Conservation (phyloP, 192 early-diverging fungal species). For the Podochytrium sp. region DNA sequence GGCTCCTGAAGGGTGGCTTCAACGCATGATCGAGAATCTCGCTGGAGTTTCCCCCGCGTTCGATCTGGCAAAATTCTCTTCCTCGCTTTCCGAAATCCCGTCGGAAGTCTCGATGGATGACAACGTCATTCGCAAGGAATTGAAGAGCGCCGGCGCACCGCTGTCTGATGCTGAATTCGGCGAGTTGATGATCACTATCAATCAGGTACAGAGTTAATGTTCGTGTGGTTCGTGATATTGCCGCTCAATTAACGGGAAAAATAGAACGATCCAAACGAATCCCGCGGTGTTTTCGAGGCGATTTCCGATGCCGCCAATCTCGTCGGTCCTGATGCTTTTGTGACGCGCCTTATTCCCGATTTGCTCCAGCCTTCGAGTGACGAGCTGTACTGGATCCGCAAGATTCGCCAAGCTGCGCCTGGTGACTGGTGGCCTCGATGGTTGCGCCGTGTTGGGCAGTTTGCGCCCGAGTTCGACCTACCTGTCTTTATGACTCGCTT, state of each 20-base stretch:
- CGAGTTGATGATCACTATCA: slow-evolving; percentile 3
- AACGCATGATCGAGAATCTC: slow-evolving; percentile 24
- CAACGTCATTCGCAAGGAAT: not conserved
- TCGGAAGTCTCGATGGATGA: slow-evolving; percentile 12
- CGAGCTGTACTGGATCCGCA: slow-evolving; percentile 20
- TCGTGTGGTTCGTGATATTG: too few relatives aligned
- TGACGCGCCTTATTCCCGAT: slow-evolving; percentile 4
- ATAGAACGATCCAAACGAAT: slow-evolving; percentile 4
- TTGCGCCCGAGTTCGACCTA: slow-evolving; percentile 13
- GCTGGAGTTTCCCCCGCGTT: slow-evolving; percentile 17
- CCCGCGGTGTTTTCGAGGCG: slow-evolving; percentile 19
- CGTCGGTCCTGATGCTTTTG: slow-evolving; percentile 17
- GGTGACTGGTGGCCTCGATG: slow-evolving; percentile 30
- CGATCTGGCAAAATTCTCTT: slow-evolving; percentile 15
- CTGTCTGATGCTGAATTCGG: slow-evolving; percentile 13
- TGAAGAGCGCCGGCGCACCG: not conserved
- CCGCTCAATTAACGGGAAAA: too few relatives aligned
- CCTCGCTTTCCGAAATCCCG: slow-evolving; percentile 9
- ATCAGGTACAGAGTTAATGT: too few relatives aligned
- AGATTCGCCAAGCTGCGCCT: slow-evolving; percentile 12
- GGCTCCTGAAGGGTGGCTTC: slow-evolving; percentile 19
- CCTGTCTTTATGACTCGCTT: slow-evolving; percentile 3
- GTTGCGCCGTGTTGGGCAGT: slow-evolving; percentile 6
- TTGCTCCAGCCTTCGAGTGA: slow-evolving; percentile 2
- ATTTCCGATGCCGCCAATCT: slow-evolving; percentile 24